phyloP scores from a whole-genome alignment of 2,329 filamentous ascomycete species.

The Emmonsiellopsis sp. region DNA sequence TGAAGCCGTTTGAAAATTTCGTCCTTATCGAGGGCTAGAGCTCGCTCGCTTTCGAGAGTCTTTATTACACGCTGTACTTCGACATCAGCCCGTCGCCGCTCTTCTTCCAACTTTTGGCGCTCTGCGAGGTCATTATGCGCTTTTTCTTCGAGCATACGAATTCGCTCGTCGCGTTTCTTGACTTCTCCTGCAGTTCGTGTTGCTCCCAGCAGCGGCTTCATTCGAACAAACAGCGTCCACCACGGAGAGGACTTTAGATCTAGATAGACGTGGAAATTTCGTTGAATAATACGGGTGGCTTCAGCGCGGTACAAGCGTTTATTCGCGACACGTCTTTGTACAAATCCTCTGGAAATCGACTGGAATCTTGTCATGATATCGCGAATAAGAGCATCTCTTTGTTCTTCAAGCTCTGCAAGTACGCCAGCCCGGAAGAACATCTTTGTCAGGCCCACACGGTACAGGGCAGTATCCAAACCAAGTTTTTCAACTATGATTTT shows the following conservation, averaged over 20 bases:
- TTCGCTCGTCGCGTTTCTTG: conserved; percentile 90
- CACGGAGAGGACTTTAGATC: conserved; percentile 87
- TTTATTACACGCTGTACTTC: conserved; percentile 89
- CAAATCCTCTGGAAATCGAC: conserved; percentile 80
- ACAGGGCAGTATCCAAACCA: conserved; percentile 73
- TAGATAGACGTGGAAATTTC: conserved; percentile 86
- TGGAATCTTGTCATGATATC: conserved; percentile 94
- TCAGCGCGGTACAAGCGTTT: conserved; percentile 93
- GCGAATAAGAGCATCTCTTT: conserved; percentile 82
- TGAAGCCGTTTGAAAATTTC: conserved; percentile 98
- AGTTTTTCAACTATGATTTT: conserved; percentile 84
- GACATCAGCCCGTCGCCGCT: conserved; percentile 73
- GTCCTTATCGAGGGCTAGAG: conserved; percentile 94
- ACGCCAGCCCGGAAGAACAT: conserved; percentile 97
- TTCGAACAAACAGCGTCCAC: conserved; percentile 92
- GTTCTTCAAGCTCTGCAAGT: conserved; percentile 91
- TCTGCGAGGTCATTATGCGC: conserved; percentile 68
- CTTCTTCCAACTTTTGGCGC: conserved; percentile 77
- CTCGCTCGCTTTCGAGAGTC: conserved; percentile 87
- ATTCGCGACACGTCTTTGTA: conserved; percentile 76
- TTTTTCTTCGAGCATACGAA: conserved; percentile 74
- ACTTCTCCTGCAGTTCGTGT: conserved; percentile 89
- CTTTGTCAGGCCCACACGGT: conserved; percentile 90
- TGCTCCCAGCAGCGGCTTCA: conserved; percentile 89
- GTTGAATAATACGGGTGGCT: conserved; percentile 87